Evolutionary conservation across 768 basidiomycete species (phyloP), one percentile per base, ranked within the genome.

Genomic region (Hysterangium stoloniferum): DNA sequence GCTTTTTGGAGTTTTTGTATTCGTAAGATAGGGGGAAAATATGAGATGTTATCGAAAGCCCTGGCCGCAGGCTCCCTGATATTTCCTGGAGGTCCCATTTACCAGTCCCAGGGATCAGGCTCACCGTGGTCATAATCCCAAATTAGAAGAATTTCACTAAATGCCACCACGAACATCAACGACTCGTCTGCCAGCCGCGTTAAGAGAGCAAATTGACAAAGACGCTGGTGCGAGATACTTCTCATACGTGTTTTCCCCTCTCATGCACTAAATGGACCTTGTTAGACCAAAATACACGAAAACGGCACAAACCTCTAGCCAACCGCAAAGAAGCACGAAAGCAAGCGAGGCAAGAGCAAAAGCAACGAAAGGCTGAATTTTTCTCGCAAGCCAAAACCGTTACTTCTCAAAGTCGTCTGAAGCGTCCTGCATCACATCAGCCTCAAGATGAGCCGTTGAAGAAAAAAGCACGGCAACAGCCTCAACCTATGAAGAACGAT

Each of bases 261-360:
- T 38, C 36, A 41, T 51, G 11, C 28, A 28, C 22, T 25, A n/a
- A 41, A 6, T 20, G 4, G n/a, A 3, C 11, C 40, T 17, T 41
- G 22, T 12, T 17, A 51, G 49, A 20, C 15, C 37, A 32, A 11
- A 41, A 41, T 19, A 20, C 27, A 41, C 38, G 28, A n/a, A 31
- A 41, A 45, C 44, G 29, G 32, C 19, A 31, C 24, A 45, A 37
- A 43, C 32, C 56, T 38, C 25, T 64, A 34, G 38, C 58, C 22
- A 72, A 74, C 41, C 73, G 84, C 50, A 86, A 80, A 62, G 83
- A 84, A 42, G 61, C 73, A 12, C 69, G 86, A 36, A 88, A 82
- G 61, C 74, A 80, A 57, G 76, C 75, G 25, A 73, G 85, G n/a
- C 53, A 68, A 1, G 70, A 69, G 38, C 71, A 71, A 45, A 90